phyloP scores from a whole-genome alignment of 2,329 filamentous ascomycete species.

The Coleophoma eucalyptorum region DNA sequence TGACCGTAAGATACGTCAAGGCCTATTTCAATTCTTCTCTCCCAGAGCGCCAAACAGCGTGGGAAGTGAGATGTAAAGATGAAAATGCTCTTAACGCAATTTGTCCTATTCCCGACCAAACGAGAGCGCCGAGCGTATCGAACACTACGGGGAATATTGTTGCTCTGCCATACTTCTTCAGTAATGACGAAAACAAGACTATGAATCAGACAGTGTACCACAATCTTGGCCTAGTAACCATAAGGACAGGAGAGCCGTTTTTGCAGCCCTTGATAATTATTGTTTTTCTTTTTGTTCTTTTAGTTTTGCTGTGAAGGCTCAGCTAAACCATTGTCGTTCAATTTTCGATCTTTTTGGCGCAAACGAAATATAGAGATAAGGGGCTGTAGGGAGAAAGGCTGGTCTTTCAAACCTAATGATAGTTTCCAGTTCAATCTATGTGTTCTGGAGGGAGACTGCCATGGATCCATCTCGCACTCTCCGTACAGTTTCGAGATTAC shows the following conservation, averaged over 20 bases:
- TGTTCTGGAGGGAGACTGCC: too few relatives aligned
- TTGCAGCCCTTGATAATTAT: neutral
- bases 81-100: conserved; percentile 32
- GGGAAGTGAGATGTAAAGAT: conserved; percentile 36
- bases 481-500: too few relatives aligned
- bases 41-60: conserved; percentile 30
- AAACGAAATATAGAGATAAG: too few relatives aligned
- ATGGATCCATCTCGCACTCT: too few relatives aligned
- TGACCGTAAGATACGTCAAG: conserved; percentile 68
- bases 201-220: conserved; percentile 41
- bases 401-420: too few relatives aligned
- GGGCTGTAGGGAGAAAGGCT: too few relatives aligned
- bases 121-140: conserved; percentile 25
- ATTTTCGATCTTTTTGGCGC: neutral
- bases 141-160: conserved; percentile 17
- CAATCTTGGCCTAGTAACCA: conserved; percentile 6
- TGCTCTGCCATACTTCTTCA: conserved; percentile 45
- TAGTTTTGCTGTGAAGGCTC: neutral
- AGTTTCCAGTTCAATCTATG: too few relatives aligned
- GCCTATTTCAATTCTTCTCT: conserved; percentile 75
- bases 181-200: conserved; percentile 39
- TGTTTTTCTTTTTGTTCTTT: neutral
- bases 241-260: neutral
- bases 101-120: conserved; percentile 47
- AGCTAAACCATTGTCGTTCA: neutral